A percentile compares a stretch with the other conserved stretches of the same genome.
Conservation (phyloP, 2,329 filamentous ascomycete genomes). For the Ophiostoma montium region DNA sequence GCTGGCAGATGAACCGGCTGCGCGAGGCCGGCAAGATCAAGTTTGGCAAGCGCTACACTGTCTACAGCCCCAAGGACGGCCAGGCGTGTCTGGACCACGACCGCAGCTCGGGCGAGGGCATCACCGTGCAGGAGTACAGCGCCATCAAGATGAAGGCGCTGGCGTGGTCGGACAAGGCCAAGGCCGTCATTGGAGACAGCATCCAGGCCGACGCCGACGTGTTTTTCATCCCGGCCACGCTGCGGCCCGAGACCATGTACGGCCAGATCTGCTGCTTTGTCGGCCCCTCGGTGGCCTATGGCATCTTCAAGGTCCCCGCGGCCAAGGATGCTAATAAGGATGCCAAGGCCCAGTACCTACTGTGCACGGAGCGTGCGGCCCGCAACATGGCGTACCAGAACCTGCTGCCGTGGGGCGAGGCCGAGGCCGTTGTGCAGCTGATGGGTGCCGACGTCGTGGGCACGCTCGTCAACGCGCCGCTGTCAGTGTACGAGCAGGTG, state of each 20-base stretch:
- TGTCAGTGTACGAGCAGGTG: constrained; percentile 73
- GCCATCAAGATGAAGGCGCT: constrained; percentile 82
- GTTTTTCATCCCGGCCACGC: constrained; percentile 81
- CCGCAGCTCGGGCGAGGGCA: constrained; percentile 64
- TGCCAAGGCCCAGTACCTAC: constrained; percentile 60
- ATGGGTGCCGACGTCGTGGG: constrained; percentile 71
- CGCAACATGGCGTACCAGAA: constrained; percentile 96
- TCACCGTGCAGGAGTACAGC: constrained; percentile 82
- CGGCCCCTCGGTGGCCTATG: constrained; percentile 77
- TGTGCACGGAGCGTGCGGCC: constrained; percentile 44
- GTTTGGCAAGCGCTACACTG: constrained; percentile 49
- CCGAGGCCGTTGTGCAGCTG: constrained; percentile 58
- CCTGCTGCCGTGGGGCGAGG: constrained; percentile 55
- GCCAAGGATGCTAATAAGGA: constrained; percentile 28
- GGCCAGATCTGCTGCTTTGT: constrained; percentile 95
- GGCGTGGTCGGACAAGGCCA: constrained; percentile 71
- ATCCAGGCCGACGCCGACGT: constrained; percentile 66
- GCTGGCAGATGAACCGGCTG: constrained; percentile 94
- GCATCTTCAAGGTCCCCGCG: constrained; percentile 49
- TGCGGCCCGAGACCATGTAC: constrained; percentile 96
- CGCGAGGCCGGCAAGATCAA: constrained; percentile 85
- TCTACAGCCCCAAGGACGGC: constrained; percentile 55
- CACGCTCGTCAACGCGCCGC: constrained; percentile 75
- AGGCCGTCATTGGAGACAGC: constrained; percentile 58
- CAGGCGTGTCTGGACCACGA: constrained; percentile 85